Percentiles rank a stretch among this genome's conserved stretches.
phyloP scores from a whole-genome alignment of 1,284 basidiomycete genomes.

The Marasmius oreades region DNA sequence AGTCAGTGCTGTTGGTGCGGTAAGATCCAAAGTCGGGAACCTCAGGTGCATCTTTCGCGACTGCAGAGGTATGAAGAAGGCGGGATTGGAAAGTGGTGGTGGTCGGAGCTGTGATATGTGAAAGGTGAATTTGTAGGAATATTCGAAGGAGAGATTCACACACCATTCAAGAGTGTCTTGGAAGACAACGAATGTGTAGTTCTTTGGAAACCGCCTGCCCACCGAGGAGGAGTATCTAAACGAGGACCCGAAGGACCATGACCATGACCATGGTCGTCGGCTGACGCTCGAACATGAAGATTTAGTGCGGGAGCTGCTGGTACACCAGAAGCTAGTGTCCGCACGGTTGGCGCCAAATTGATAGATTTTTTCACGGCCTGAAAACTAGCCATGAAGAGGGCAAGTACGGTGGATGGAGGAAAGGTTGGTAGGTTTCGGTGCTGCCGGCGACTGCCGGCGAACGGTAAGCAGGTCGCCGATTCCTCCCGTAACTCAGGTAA shows the following conservation, averaged over 20 bases:
- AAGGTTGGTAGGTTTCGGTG: background rate
- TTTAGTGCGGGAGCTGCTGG: slow-evolving; percentile 70
- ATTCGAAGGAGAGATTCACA: slow-evolving; percentile 26
- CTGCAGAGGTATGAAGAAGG: slow-evolving; percentile 68
- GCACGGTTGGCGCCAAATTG: slow-evolving; percentile 80
- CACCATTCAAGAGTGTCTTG: slow-evolving; percentile 70
- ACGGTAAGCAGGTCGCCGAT: background rate
- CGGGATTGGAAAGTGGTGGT: slow-evolving; percentile 63
- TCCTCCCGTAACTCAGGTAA: background rate
- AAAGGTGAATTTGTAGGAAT: background rate
- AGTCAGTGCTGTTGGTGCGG: slow-evolving; percentile 65
- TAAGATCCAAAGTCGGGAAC: slow-evolving; percentile 91
- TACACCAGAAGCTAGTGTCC: slow-evolving; percentile 70
- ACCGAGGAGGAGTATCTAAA: slow-evolving; percentile 63
- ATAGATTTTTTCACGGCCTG: slow-evolving; percentile 76
- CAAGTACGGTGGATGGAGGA: background rate
- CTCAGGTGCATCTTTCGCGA: slow-evolving; percentile 61
- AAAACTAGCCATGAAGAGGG: slow-evolving; percentile 15
- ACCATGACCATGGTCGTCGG: slow-evolving; percentile 56
- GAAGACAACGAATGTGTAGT: slow-evolving; percentile 57
- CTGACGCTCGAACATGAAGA: slow-evolving; percentile 60
- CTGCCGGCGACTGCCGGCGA: background rate
- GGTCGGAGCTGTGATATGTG: slow-evolving; percentile 21
- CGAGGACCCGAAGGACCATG: slow-evolving; percentile 56
- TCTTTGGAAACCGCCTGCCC: slow-evolving; percentile 56